Evolutionary conservation across 139 green algal genomes (phyloP), one percentile per base, ranked within the genome.

Genomic region (Volvox africanus): DNA sequence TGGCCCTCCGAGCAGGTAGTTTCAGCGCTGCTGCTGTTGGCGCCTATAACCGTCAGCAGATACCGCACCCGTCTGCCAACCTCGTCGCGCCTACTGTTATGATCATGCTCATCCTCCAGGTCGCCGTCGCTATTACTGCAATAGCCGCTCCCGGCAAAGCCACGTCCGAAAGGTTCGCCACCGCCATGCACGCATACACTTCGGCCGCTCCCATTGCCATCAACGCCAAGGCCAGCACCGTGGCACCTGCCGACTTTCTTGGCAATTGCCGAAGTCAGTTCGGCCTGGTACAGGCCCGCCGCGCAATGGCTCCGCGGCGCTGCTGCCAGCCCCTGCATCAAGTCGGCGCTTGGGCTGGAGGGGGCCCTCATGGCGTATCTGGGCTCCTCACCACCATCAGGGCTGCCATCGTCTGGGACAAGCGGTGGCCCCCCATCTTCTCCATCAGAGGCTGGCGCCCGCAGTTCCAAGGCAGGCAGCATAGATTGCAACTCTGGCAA

Each of bases 21-120:
- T 28, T 28, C 26, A 17, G 26, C 2, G 28, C 37, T 71, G 80
- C 50, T 17, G 80, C 80, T 86, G 3, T 86, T 73, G 28, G 68
- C 50, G 50, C 36, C 20, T 22, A 86, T 86, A 55, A 55, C 80
- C 50, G 80, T 55, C 24, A 86, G 80, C 44, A 86, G 80, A 6
- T 55, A 44, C 37, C 35, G 80, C 50, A 86, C 44, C 9, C 44
- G 33, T 62, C 5, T 37, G 2, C 22, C 78, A 16, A 37, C 37
- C 11, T 30, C 78, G 0, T 71, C 24, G 17, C 50, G 13, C 50
- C 80, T 86, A 22, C 9, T 55, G 24, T 44, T 33, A 32, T 37
- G 21, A 32, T 65, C 11, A 73, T 28, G 65, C 65, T 73, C 65
- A 24, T 73, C 65, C 37, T 32, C 37, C 78, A 30, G 71, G 71